Evolutionary conservation across 441 rosid species (phyloP).

Genomic region (Aquilaria agallochum): DNA sequence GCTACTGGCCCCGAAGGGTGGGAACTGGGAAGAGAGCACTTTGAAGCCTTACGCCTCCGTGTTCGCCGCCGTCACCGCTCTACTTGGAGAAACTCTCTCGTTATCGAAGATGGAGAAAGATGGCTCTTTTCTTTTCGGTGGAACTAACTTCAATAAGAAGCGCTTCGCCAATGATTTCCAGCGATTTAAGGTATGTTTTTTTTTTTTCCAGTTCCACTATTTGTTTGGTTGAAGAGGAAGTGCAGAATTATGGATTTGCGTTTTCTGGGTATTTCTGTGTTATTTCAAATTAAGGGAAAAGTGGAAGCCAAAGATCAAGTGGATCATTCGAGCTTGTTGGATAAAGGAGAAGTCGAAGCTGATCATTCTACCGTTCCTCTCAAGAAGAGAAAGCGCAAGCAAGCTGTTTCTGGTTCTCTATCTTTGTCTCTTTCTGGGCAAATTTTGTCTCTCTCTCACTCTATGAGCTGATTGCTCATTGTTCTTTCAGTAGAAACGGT

Average conservation of each 20-base stretch:
- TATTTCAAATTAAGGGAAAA: constrained; percentile 29
- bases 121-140: constrained; percentile 66
- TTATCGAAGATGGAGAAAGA: constrained; percentile 50
- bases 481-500: constrained; percentile 33
- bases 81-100: not conserved
- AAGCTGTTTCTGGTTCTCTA: constrained; percentile 32
- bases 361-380: constrained; percentile 21
- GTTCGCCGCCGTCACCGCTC: not conserved
- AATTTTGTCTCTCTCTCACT: no score
- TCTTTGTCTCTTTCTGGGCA: not conserved
- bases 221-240: constrained; percentile 1
- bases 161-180: constrained; percentile 61
- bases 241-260: not conserved
- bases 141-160: constrained; percentile 57
- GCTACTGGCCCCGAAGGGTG: no score
- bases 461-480: constrained; percentile 4
- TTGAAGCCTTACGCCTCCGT: not conserved
- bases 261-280: not conserved
- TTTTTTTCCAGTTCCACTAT: not conserved
- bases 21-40: not conserved
- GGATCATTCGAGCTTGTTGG: constrained; percentile 33
- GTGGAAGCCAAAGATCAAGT: constrained; percentile 28
- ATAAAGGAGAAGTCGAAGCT: constrained; percentile 24
- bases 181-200: constrained; percentile 51
- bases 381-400: constrained; percentile 68